Conservation (phyloP, 257 asterid genomes). For the Lithospermum erythrorhizon region DNA sequence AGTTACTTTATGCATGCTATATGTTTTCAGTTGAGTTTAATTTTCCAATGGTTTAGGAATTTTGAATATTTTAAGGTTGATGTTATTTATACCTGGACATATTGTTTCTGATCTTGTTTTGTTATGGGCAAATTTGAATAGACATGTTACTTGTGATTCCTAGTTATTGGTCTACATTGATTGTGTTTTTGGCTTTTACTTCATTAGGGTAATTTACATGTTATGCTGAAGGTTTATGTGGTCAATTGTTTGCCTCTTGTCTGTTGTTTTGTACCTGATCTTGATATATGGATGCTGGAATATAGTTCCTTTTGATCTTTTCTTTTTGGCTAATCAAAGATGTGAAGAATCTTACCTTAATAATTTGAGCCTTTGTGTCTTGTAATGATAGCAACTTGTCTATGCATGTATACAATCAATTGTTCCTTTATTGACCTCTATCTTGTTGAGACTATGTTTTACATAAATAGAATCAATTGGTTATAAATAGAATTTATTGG, state of each 20-base stretch:
- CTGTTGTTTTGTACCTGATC: too few species aligned
- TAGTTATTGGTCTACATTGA: neutral
- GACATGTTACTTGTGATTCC: neutral
- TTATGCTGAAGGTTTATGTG: too few species aligned
- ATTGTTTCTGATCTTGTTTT: neutral
- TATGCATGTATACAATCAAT: neutral
- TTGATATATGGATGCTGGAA: conserved; percentile 1
- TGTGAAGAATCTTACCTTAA: conserved; percentile 60
- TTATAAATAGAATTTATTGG: too few species aligned
- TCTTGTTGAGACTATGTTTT: too few species aligned
- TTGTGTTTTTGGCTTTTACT: neutral
- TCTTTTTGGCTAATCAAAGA: conserved; percentile 18
- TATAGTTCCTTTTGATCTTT: conserved; percentile 6
- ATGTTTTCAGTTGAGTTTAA: too few species aligned
- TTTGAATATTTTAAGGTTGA: too few species aligned
- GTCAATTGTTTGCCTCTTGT: too few species aligned
- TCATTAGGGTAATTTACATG: too few species aligned
- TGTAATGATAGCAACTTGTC: conserved; percentile 17
- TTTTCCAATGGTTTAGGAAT: too few species aligned
- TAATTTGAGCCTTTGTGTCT: conserved; percentile 10
- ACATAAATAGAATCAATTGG: too few species aligned
- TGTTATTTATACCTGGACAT: too few species aligned
- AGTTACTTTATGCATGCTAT: too few species aligned
- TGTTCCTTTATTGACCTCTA: neutral
- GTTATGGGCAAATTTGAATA: neutral